phyloP scores from a whole-genome alignment of 1,139 yeast genomes.

The Yamadazyma dendronema region DNA sequence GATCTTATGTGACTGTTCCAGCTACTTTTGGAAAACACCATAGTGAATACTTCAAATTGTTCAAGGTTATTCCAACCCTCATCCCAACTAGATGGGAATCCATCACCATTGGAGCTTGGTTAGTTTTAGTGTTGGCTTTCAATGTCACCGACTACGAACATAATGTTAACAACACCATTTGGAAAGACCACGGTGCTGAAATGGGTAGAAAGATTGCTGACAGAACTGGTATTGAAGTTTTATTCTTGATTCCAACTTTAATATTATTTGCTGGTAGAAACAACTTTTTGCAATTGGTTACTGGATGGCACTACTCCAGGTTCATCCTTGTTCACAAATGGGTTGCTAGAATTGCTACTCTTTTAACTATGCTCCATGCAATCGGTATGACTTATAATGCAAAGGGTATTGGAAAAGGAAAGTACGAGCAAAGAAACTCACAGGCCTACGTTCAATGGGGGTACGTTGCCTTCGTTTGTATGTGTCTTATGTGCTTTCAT shows the following conservation, averaged over 20 bases:
- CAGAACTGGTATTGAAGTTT: constrained; percentile 54
- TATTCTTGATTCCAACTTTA: constrained; percentile 49
- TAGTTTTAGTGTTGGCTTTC: constrained; percentile 48
- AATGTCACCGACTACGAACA: constrained; percentile 39
- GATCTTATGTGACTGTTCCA: constrained; percentile 47
- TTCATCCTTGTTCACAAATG: constrained; percentile 67
- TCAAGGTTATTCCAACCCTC: constrained; percentile 30
- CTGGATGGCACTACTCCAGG: constrained; percentile 66
- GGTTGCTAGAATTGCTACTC: constrained; percentile 51
- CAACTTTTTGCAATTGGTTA: constrained; percentile 58
- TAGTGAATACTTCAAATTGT: constrained; percentile 32
- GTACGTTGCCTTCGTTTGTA: constrained; percentile 41
- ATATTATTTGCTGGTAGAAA: constrained; percentile 66
- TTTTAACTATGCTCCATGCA: constrained; percentile 49
- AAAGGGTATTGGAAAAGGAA: constrained; percentile 34
- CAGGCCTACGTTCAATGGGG: constrained; percentile 54
- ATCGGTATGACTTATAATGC: constrained; percentile 45
- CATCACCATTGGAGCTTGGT: constrained; percentile 47
- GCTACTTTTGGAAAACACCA: constrained; percentile 45
- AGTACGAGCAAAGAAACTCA: constrained; percentile 35
- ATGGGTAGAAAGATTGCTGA: constrained; percentile 58
- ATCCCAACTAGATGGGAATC: constrained; percentile 69
- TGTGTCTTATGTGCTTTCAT: constrained; percentile 40
- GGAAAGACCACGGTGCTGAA: constrained; percentile 33
- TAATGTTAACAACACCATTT: constrained; percentile 33